A percentile compares a stretch with the other conserved stretches of the same genome.
phyloP scores from a whole-genome alignment of 2,329 filamentous ascomycete species.

The Ascosphaera apis region DNA sequence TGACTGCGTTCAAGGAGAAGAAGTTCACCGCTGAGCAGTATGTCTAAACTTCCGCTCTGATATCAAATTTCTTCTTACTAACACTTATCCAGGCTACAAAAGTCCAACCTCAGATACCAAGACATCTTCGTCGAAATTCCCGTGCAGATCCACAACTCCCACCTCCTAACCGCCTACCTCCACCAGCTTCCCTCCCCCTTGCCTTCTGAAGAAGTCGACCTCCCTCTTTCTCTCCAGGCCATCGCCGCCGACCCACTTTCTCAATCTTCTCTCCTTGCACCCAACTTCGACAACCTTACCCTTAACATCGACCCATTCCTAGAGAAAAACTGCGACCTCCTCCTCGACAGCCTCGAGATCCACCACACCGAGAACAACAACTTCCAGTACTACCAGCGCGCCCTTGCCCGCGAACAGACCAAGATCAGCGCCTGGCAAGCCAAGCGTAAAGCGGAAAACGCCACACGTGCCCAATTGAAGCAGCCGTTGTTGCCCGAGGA shows the following conservation, averaged over 20 bases:
- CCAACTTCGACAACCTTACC: slow-evolving; percentile 74
- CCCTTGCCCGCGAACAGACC: slow-evolving; percentile 75
- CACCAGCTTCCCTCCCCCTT: slow-evolving; percentile 63
- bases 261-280: slow-evolving; percentile 45
- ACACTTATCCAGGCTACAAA: slow-evolving; percentile 47
- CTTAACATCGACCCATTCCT: slow-evolving; percentile 92
- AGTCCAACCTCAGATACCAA: slow-evolving; percentile 78
- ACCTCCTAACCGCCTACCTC: slow-evolving; percentile 83
- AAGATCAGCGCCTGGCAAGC: slow-evolving; percentile 95
- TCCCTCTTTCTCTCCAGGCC: slow-evolving; percentile 58
- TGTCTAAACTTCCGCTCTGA: slow-evolving; percentile 14
- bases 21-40: slow-evolving; percentile 96
- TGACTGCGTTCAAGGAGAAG: slow-evolving; percentile 80
- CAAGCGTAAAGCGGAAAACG: slow-evolving; percentile 93
- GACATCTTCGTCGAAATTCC: slow-evolving; percentile 85
- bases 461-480: slow-evolving; percentile 61
- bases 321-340: slow-evolving; percentile 90
- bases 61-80: neutral
- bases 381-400: slow-evolving; percentile 91
- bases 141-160: slow-evolving; percentile 81
- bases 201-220: slow-evolving; percentile 41
- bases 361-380: slow-evolving; percentile 99
- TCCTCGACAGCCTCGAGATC: slow-evolving; percentile 88
- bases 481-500: slow-evolving; percentile 78
- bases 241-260: slow-evolving; percentile 41